Percentiles rank a stretch among this genome's conserved stretches.
Conservation (phyloP, 495 filamentous ascomycete genomes). For the Oidiodendron maius region DNA sequence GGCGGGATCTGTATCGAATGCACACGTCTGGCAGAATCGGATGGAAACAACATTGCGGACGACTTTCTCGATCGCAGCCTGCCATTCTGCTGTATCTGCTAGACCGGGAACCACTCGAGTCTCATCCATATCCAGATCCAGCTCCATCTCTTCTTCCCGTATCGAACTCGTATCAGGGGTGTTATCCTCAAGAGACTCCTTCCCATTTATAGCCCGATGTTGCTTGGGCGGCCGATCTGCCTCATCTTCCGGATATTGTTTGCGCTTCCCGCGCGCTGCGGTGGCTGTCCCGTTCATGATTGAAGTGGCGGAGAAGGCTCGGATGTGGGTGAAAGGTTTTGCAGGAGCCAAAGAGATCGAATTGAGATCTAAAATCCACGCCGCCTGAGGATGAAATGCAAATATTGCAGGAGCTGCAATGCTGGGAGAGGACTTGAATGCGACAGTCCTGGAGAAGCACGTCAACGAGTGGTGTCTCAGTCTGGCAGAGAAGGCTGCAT, state of each 20-base stretch:
- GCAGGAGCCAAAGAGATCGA: background rate
- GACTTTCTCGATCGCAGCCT: slow-evolving; percentile 88
- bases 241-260: slow-evolving; percentile 29
- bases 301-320: slow-evolving; percentile 3
- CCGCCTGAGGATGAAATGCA: background rate
- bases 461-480: slow-evolving; percentile 23
- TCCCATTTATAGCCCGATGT: slow-evolving; percentile 38
- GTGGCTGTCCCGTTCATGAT: slow-evolving; percentile 33
- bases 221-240: slow-evolving; percentile 44
- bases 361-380: background rate
- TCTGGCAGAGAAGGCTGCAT: slow-evolving; percentile 19
- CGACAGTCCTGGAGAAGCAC: slow-evolving; percentile 17
- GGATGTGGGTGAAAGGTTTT: background rate
- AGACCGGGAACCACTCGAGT: slow-evolving; percentile 28
- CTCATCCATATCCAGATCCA: slow-evolving; percentile 35
- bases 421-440: slow-evolving; percentile 7
- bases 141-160: slow-evolving; percentile 24
- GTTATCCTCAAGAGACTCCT: slow-evolving; percentile 39
- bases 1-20: slow-evolving; percentile 93
- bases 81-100: slow-evolving; percentile 92
- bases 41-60: slow-evolving; percentile 94
- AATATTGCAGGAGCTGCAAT: background rate
- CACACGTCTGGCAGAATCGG: slow-evolving; percentile 96
- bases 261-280: slow-evolving; percentile 41
- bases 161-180: slow-evolving; percentile 33